A percentile compares a stretch with the other conserved stretches of the same genome.
Evolutionary conservation across 202 grass and related monocot genomes (phyloP).

Genomic region (Cymbopogon flexuosus): DNA sequence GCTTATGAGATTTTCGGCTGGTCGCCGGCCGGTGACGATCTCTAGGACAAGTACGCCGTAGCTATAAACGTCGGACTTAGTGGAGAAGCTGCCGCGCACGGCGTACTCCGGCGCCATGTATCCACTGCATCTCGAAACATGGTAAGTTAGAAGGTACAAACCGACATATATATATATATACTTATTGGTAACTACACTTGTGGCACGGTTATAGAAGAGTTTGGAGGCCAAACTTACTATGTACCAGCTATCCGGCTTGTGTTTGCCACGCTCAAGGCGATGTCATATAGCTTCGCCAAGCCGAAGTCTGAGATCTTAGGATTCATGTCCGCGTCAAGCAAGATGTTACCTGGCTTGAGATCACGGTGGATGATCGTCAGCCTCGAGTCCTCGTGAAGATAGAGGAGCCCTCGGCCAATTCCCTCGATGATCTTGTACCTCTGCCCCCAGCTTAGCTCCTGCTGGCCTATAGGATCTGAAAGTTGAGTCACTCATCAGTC

Average conservation of each 20-base stretch:
- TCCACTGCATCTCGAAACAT: slow-evolving; percentile 19
- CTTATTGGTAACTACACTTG: too few species aligned
- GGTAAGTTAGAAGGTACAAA: not conserved
- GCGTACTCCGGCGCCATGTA: slow-evolving; percentile 71
- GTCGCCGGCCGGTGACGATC: slow-evolving; percentile 33
- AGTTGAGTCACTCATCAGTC: not conserved
- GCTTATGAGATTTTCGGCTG: slow-evolving; percentile 20
- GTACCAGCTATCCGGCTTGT: too few species aligned
- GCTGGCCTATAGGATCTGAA: slow-evolving; percentile 34
- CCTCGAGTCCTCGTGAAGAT: slow-evolving; percentile 63
- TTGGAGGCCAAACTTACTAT: too few species aligned
- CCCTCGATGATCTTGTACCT: slow-evolving; percentile 57
- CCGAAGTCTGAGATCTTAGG: too few species aligned
- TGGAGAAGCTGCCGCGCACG: slow-evolving; percentile 45
- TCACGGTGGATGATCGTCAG: slow-evolving; percentile 55
- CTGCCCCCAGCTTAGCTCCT: slow-evolving; percentile 34
- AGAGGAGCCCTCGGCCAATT: slow-evolving; percentile 46
- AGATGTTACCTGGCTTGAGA: slow-evolving; percentile 55
- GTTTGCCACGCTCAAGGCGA: too few species aligned
- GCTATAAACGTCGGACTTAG: slow-evolving; percentile 62
- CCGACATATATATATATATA: too few species aligned
- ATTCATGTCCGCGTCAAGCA: too few species aligned
- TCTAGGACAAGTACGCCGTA: slow-evolving; percentile 51
- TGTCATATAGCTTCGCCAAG: too few species aligned
- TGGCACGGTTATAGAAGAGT: too few species aligned